Base-by-base conservation (phyloP, 805 yeast species). In the Lipomyces mesembrius region DNA sequence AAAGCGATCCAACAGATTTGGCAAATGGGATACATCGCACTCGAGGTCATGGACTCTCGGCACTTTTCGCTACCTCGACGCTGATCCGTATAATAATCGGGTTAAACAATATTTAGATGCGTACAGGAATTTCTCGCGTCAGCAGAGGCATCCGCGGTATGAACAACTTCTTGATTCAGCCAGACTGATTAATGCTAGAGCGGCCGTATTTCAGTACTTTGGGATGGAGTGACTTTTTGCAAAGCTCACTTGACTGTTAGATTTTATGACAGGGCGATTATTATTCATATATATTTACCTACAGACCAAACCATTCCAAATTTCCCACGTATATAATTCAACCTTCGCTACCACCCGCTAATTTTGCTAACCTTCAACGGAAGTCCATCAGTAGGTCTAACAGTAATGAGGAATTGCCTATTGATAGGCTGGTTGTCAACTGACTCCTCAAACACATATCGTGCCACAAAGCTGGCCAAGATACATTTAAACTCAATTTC, bases 401-500 rank as follows among this genome's bases (percentile, higher is more conserved):
- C 54, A 12, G 71, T 67, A 4, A 67, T 59, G 9, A 61, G 17
- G 49, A 61, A 61, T 29, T 61, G 57, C 9, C 57, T 34, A 29
- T 39, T 37, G 17, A 57, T 32, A 4, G 56, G 53, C 37, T 67
- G 71, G 29, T 67, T 54, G 8, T 53, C 59, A 20, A 46, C 62
- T 14, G 43, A 35, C 37, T 60, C 57, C 25, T 64, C 68, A 43
- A 68, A 57, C 35, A 37, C 20, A 53, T 56, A 65, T 17, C 65
- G 51, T 14, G 59, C 69, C 14, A 63, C 65, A 25, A 65, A 46
- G 12, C 52, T 53, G 9, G 65, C 65, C 32, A 65, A n/a, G 8
- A 64, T 27, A 29, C 39, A 56, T 37, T 54, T 37, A 51, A 68
- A 60, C 35, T 68, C 71, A 11, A 66, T 27, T 54, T 66, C 71